Evolutionary conservation across 2,329 filamentous ascomycete genomes (phyloP).

Genomic region (Aureobasidium sp.): DNA sequence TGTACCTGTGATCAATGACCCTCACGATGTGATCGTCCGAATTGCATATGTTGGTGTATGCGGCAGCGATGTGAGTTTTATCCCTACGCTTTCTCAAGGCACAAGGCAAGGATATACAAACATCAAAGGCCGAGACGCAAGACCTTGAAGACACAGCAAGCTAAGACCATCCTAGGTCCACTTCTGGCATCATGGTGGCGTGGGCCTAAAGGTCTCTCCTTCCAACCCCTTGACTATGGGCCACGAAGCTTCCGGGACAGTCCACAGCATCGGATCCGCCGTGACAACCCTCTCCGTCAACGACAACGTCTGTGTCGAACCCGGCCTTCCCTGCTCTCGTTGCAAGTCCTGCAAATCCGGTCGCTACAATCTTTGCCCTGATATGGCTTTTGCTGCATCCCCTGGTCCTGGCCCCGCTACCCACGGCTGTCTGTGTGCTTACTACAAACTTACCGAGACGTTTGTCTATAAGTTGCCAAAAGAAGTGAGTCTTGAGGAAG

Average conservation of each 20-base stretch:
- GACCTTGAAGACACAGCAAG: no score
- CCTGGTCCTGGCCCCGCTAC: constrained; percentile 12
- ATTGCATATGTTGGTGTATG: constrained; percentile 12
- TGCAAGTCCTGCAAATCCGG: constrained; percentile 42
- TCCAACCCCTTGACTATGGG: constrained; percentile 51
- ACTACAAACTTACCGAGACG: constrained; percentile 42
- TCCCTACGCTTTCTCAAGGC: background rate
- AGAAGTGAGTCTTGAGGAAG: constrained; percentile 44
- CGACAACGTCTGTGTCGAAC: constrained; percentile 68
- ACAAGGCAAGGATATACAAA: background rate
- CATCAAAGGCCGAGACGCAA: no score
- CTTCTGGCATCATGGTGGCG: constrained; percentile 59
- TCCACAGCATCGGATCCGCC: constrained; percentile 51
- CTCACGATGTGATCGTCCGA: background rate
- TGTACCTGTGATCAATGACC: background rate
- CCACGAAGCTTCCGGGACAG: constrained; percentile 62
- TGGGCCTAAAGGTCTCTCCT: constrained; percentile 37
- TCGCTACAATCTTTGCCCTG: constrained; percentile 21
- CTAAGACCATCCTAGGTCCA: constrained; percentile 18
- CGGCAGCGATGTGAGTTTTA: constrained; percentile 1
- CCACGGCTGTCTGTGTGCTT: constrained; percentile 43
- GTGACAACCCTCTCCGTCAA: constrained; percentile 53
- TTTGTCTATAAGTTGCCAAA: constrained; percentile 43
- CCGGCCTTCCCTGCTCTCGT: constrained; percentile 60
- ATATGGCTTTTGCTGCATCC: constrained; percentile 22